Conservation (phyloP, 2,329 filamentous ascomycete species). For the Colletotrichum scovillei region DNA sequence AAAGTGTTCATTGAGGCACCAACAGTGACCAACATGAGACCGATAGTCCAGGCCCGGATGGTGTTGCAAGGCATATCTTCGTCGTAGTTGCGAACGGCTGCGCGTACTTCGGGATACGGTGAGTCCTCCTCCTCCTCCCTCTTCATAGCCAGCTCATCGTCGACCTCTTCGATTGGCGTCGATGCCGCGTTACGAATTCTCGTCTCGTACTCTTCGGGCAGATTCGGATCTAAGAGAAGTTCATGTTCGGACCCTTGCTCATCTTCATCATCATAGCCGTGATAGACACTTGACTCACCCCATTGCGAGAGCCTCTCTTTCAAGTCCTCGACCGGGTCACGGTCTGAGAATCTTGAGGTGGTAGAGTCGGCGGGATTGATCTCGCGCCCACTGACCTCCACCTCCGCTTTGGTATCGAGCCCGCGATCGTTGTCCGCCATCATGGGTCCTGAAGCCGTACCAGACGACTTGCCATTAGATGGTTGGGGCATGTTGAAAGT, state of each 20-base stretch:
- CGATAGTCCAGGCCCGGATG: conserved; percentile 73
- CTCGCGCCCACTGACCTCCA: conserved; percentile 45
- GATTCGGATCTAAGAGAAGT: conserved; percentile 65
- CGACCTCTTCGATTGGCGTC: conserved; percentile 39
- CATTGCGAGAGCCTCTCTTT: conserved; percentile 54
- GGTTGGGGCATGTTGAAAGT: conserved; percentile 45
- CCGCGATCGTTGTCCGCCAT: conserved; percentile 42
- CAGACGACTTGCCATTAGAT: conserved; percentile 46
- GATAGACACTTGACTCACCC: conserved; percentile 51
- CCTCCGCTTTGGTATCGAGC: conserved; percentile 41
- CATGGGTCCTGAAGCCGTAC: conserved; percentile 40
- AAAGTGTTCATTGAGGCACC: conserved; percentile 73
- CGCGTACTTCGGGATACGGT: conserved; percentile 74
- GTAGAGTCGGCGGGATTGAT: conserved; percentile 37
- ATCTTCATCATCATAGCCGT: conserved; percentile 52
- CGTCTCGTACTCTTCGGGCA: conserved; percentile 56
- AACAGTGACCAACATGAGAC: conserved; percentile 64
- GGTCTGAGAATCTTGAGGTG: conserved; percentile 34
- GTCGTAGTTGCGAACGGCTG: conserved; percentile 73
- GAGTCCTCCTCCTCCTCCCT: conserved; percentile 65
- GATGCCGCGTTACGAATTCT: conserved; percentile 38
- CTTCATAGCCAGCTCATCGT: conserved; percentile 47
- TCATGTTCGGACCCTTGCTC: conserved; percentile 65
- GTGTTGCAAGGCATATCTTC: conserved; percentile 75
- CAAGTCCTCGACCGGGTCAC: conserved; percentile 44